Evolutionary conservation across 2,329 filamentous ascomycete genomes (phyloP).

Genomic region (Curvularia verruculosa): DNA sequence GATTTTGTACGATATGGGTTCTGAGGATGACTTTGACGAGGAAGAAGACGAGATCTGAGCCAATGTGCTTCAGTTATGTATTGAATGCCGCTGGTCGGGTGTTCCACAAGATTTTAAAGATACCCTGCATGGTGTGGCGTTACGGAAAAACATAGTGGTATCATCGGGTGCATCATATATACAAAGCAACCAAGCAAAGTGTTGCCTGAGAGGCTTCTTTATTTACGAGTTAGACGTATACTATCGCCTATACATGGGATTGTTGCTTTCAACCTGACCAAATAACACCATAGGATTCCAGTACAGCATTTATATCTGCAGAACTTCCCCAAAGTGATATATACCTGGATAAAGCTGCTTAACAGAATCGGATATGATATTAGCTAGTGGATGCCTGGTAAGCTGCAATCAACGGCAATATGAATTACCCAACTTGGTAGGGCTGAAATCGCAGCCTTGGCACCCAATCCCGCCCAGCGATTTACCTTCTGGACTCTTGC

Average conservation of each 20-base stretch:
- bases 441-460: slow-evolving; percentile 13
- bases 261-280: not conserved
- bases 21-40: slow-evolving; percentile 95
- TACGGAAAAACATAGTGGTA: not conserved
- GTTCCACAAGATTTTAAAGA: slow-evolving; percentile 3
- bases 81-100: slow-evolving; percentile 3
- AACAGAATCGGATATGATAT: not conserved
- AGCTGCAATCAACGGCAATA: not conserved
- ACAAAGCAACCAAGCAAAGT: not conserved
- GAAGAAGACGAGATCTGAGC: slow-evolving; percentile 86
- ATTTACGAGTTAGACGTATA: not conserved
- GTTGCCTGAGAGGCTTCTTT: not conserved
- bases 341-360: not conserved
- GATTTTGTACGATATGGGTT: slow-evolving; percentile 95
- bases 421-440: slow-evolving; percentile 1
- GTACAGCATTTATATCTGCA: not conserved
- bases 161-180: not conserved
- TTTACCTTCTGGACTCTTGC: slow-evolving; percentile 1
- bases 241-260: not conserved
- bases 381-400: not conserved
- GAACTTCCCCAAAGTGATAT: not conserved
- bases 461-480: slow-evolving; percentile 6
- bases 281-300: not conserved
- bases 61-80: not conserved
- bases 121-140: slow-evolving; percentile 21